Evolutionary conservation across 225 moss, liverwort and hornwort genomes (phyloP).

Genomic region (Sphagnum tenellum): DNA sequence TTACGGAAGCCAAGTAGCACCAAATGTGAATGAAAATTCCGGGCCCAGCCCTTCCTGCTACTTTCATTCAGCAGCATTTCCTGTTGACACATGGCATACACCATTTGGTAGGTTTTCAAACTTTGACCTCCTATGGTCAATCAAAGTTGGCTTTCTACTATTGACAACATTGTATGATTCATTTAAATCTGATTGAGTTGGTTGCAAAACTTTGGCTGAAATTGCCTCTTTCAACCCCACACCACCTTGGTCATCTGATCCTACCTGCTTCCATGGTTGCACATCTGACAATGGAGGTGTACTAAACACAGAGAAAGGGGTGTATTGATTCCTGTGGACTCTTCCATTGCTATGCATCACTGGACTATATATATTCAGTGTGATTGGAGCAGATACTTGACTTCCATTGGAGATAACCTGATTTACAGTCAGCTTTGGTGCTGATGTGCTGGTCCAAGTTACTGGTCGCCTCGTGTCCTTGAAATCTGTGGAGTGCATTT

Average conservation of each 20-base stretch:
- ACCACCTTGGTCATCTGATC: slow-evolving; percentile 16
- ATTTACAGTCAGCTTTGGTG: slow-evolving; percentile 7
- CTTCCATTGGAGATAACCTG: slow-evolving; percentile 11
- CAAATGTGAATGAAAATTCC: too few species aligned
- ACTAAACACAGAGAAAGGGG: neutral
- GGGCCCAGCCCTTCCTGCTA: slow-evolving; percentile 5
- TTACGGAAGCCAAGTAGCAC: too few species aligned
- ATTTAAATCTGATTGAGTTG: slow-evolving; percentile 41
- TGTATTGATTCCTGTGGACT: neutral
- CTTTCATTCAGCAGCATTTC: slow-evolving; percentile 53
- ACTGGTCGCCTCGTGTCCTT: slow-evolving; percentile 17
- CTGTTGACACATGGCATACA: slow-evolving; percentile 42
- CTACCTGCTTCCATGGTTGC: slow-evolving; percentile 6
- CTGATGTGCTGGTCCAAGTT: slow-evolving; percentile 8
- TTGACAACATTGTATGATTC: slow-evolving; percentile 42
- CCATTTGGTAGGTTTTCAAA: slow-evolving; percentile 27
- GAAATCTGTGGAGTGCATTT: slow-evolving; percentile 10
- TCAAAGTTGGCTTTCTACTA: slow-evolving; percentile 29
- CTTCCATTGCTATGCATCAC: slow-evolving; percentile 16
- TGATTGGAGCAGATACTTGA: slow-evolving; percentile 9
- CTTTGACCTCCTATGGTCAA: slow-evolving; percentile 45
- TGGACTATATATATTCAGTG: slow-evolving; percentile 5
- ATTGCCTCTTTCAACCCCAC: slow-evolving; percentile 22
- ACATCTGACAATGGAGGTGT: slow-evolving; percentile 16
- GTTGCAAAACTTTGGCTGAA: slow-evolving; percentile 15